Evolutionary conservation across 352 stramenopile species (phyloP).

Genomic region (Peronospora farinosa): DNA sequence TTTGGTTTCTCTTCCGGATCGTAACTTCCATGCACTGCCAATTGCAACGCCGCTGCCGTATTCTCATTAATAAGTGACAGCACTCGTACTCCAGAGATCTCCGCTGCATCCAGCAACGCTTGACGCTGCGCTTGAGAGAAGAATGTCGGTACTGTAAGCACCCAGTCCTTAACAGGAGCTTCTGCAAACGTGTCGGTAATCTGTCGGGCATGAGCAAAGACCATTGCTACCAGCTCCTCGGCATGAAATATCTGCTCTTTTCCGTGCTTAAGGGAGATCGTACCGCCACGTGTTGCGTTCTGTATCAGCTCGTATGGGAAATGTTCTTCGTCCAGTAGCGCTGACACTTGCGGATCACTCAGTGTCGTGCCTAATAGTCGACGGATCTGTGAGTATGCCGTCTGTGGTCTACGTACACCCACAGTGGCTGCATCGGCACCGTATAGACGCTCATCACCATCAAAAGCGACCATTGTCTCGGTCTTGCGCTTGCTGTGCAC

Average conservation of each 20-base stretch:
- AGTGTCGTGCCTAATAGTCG: slow-evolving; percentile 85
- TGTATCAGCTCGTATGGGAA: slow-evolving; percentile 77
- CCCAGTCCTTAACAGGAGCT: slow-evolving; percentile 85
- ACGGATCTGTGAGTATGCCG: slow-evolving; percentile 85
- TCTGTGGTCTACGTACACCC: slow-evolving; percentile 88
- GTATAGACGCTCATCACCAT: slow-evolving; percentile 91
- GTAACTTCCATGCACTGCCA: slow-evolving; percentile 91
- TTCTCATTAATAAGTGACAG: slow-evolving; percentile 97
- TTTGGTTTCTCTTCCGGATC: slow-evolving; percentile 57
- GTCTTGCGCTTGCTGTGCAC: slow-evolving; percentile 97
- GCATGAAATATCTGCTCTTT: slow-evolving; percentile 75
- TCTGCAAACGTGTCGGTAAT: slow-evolving; percentile 73
- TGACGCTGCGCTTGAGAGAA: slow-evolving; percentile 93
- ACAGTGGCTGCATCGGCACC: slow-evolving; percentile 91
- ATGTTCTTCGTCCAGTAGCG: slow-evolving; percentile 62
- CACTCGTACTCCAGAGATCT: slow-evolving; percentile 92
- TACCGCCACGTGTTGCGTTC: slow-evolving; percentile 75
- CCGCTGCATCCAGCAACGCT: slow-evolving; percentile 91
- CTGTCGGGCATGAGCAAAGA: slow-evolving; percentile 88
- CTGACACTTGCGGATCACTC: slow-evolving; percentile 61
- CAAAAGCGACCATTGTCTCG: slow-evolving; percentile 90
- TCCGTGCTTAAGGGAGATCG: slow-evolving; percentile 49
- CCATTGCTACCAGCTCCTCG: slow-evolving; percentile 95
- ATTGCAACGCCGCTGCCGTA: slow-evolving; percentile 94
- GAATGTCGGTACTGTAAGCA: slow-evolving; percentile 94